Evolutionary conservation across 2,329 filamentous ascomycete species (phyloP).

Genomic region (Orbilia javanica): DNA sequence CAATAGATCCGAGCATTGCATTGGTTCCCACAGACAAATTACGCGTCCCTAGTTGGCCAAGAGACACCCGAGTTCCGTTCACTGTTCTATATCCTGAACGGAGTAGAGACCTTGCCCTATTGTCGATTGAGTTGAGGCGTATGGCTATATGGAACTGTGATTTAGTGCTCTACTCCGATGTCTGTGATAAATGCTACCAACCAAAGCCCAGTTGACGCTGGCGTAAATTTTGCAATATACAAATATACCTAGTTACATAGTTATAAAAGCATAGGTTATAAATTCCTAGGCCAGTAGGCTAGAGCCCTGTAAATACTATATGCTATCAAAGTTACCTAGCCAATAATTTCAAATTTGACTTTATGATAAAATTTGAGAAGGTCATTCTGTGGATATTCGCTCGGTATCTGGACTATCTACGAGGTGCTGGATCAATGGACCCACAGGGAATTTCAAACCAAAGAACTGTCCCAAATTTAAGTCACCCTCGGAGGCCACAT

Average conservation of each 20-base stretch:
- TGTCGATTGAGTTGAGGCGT: conserved; percentile 64
- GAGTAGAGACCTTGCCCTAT: conserved; percentile 63
- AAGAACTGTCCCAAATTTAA: conserved; percentile 56
- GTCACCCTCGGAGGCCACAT: conserved; percentile 63
- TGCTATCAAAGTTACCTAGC: background rate
- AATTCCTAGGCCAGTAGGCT: conserved; percentile 63
- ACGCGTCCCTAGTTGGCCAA: no score
- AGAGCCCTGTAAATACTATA: background rate
- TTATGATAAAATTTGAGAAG: no score
- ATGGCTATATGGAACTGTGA: conserved; percentile 63
- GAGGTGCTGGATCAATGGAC: conserved; percentile 60
- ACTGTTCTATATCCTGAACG: no score
- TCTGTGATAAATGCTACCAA: conserved; percentile 65
- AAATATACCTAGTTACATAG: conserved; percentile 64
- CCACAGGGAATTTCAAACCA: conserved; percentile 62
- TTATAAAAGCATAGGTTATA: conserved; percentile 65
- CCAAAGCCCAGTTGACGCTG: conserved; percentile 64
- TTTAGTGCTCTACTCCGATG: conserved; percentile 61
- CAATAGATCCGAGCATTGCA: no score
- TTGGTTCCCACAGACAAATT: no score
- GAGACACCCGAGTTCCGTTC: no score
- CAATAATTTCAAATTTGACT: background rate
- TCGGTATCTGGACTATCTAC: conserved; percentile 65
- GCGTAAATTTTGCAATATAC: conserved; percentile 65
- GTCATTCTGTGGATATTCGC: conserved; percentile 63